These are phyloP conservation scores for Ophiobolus disseminans DNA, from an alignment of 2,329 filamentous ascomycete genomes.

Conservation along the genomic window DNA sequence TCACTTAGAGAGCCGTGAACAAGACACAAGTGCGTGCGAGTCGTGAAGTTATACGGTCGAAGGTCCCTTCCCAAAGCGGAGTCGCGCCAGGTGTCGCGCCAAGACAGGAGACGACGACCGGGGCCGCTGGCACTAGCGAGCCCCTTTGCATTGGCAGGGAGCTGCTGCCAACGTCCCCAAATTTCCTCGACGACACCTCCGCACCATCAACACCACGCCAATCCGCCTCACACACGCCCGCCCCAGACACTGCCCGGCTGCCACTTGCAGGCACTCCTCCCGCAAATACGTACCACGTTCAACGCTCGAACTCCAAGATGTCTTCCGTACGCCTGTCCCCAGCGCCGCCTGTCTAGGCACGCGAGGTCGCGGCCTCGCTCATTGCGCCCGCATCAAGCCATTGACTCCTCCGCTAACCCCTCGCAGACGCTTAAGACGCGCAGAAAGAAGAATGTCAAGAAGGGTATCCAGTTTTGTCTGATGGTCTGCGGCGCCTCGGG, in stretches of 20 bases:
- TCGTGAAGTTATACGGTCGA: constrained; percentile 11
- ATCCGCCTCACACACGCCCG: constrained; percentile 28
- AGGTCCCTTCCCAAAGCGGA: constrained; percentile 22
- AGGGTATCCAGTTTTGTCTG: constrained; percentile 99
- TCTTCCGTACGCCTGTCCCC: constrained; percentile 46
- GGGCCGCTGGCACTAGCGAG: constrained; percentile 45
- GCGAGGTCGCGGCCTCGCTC: constrained; percentile 24
- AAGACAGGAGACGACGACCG: constrained; percentile 42
- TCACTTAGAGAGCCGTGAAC: too few species aligned
- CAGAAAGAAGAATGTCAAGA: constrained; percentile 99
- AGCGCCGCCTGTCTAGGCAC: constrained; percentile 31
- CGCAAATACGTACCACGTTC: constrained; percentile 28
- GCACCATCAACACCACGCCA: constrained; percentile 35
- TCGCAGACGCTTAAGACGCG: constrained; percentile 75
- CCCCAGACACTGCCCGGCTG: constrained; percentile 9
- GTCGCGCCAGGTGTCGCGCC: constrained; percentile 35
- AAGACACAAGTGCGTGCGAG: too few species aligned
- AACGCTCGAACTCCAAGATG: constrained; percentile 38
- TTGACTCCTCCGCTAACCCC: constrained; percentile 36
- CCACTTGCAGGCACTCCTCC: constrained; percentile 25
- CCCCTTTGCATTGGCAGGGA: constrained; percentile 51
- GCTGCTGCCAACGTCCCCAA: constrained; percentile 49
- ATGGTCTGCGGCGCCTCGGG: constrained; percentile 99
- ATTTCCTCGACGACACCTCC: constrained; percentile 48
- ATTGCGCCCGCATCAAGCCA: constrained; percentile 19